Evolutionary conservation across 1,284 basidiomycete species (phyloP).

Genomic region (Cutaneotrichosporon sp.): DNA sequence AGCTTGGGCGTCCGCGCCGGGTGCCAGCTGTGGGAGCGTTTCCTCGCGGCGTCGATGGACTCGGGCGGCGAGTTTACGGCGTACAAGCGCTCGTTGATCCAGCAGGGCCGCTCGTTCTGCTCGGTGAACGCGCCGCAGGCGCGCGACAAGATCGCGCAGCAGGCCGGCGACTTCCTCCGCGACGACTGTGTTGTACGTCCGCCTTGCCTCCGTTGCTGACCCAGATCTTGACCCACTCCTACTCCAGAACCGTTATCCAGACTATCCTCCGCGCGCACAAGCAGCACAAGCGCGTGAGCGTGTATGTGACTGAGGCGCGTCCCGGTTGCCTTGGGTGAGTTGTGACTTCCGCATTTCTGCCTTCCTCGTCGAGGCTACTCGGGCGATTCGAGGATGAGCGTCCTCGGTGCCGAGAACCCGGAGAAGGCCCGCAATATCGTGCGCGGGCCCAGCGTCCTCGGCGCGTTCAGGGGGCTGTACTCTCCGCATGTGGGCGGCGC

Average conservation of each 20-base stretch:
- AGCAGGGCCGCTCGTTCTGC: slow-evolving; percentile 52
- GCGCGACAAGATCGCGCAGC: slow-evolving; percentile 83
- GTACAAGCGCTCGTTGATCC: slow-evolving; percentile 48
- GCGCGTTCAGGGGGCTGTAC: slow-evolving; percentile 86
- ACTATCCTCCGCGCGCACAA: slow-evolving; percentile 85
- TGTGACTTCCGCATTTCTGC: too few relatives aligned
- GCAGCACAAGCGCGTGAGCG: slow-evolving; percentile 84
- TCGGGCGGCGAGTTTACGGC: slow-evolving; percentile 42
- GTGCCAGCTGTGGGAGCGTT: slow-evolving; percentile 53
- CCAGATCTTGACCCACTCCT: slow-evolving; percentile 91
- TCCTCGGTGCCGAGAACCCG: slow-evolving; percentile 89
- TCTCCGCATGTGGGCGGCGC: slow-evolving; percentile 71
- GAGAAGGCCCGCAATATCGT: slow-evolving; percentile 95
- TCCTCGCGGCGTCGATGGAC: slow-evolving; percentile 39
- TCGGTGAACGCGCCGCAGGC: slow-evolving; percentile 68
- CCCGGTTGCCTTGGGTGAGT: slow-evolving; percentile 42
- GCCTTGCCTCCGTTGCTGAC: neutral
- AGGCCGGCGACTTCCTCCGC: slow-evolving; percentile 89
- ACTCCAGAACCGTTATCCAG: slow-evolving; percentile 94
- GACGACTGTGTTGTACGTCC: slow-evolving; percentile 82
- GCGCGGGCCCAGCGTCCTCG: slow-evolving; percentile 63
- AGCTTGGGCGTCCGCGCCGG: slow-evolving; percentile 52
- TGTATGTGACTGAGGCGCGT: slow-evolving; percentile 78
- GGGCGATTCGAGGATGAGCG: slow-evolving; percentile 83
- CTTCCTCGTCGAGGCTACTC: too few relatives aligned